Evolutionary conservation across 192 early-diverging fungal genomes (phyloP), one percentile per base, ranked within the genome.

Genomic region (Linnemannia hyalina): DNA sequence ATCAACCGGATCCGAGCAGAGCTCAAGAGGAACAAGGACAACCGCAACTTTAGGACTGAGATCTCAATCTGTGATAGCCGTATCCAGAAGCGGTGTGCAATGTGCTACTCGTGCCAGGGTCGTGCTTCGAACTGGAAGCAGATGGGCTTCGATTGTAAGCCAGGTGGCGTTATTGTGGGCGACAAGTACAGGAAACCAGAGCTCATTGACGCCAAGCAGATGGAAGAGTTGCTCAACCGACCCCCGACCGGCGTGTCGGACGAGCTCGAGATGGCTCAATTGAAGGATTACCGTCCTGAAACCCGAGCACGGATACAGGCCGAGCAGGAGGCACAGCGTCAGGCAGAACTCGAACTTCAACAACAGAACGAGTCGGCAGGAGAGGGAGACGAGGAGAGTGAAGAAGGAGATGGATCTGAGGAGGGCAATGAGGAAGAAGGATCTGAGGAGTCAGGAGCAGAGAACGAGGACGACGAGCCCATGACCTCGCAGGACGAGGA

Each of bases 121-220:
- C 85, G 89, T 22, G 85, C 81, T 15, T 89, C 88, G 22, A 88
- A 92, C n/a, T 92, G 91, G 91, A 89, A 88, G 38, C 80, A 88
- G 23, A 89, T 90, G 89, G 89, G 89, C 47, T 92, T 92, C 76
- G 89, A 90, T 38, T 92, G 91, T 68, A 88, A 92, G 26, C 54
- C 76, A 73, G 79, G 79, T 10, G 84, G 84, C 9, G 74, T 86
- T 35, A 75, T 86, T 41, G 84, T 86, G 6, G 84, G 84, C 6
- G 84, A 86, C 72, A 86, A 81, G 75, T 86, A 86, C 76, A 63
- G 84, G 63, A 80, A 80, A 47, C 84, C 84, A 36, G 84, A 86
- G 23, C 46, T 86, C 23, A 42, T 81, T 47, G 84, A 86, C 60
- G 79, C 84, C 6, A 81, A 86, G 63, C 84, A 86, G 57, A 86